Evolutionary conservation across 2,329 filamentous ascomycete species (phyloP).

Genomic region (Aspergillus pseudonomiae): DNA sequence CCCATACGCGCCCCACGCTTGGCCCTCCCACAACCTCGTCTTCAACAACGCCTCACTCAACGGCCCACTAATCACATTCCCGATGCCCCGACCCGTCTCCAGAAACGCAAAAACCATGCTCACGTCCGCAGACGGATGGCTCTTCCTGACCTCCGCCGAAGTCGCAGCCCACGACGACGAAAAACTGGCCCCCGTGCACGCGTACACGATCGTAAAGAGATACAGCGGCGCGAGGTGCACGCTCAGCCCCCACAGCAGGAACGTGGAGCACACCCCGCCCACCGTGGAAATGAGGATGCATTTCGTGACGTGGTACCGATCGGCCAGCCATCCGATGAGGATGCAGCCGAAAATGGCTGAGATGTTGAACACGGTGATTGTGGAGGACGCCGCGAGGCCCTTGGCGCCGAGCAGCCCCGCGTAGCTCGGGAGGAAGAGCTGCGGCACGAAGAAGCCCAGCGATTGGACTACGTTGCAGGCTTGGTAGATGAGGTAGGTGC

Average conservation of each 20-base stretch:
- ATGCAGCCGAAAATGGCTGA: conserved; percentile 38
- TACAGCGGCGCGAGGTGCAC: conserved; percentile 44
- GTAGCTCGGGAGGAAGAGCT: conserved; percentile 43
- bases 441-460: conserved; percentile 42
- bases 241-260: conserved; percentile 53
- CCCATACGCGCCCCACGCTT: conserved; percentile 28
- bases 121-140: conserved; percentile 43
- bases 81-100: conserved; percentile 54
- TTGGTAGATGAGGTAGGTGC: conserved; percentile 52
- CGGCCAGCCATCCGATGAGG: conserved; percentile 42
- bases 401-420: conserved; percentile 32
- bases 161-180: conserved; percentile 51
- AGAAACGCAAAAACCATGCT: conserved; percentile 54
- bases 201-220: conserved; percentile 48
- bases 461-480: conserved; percentile 45
- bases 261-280: conserved; percentile 45
- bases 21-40: conserved; percentile 19
- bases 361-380: conserved; percentile 36
- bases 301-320: conserved; percentile 43
- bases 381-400: conserved; percentile 29
- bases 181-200: conserved; percentile 50
- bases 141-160: conserved; percentile 45
- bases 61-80: conserved; percentile 55
- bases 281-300: conserved; percentile 47
- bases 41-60: conserved; percentile 49